These are phyloP conservation scores for Areca catechu DNA, from an alignment of 176 grass and related monocot species.

Conservation along the genomic window DNA sequence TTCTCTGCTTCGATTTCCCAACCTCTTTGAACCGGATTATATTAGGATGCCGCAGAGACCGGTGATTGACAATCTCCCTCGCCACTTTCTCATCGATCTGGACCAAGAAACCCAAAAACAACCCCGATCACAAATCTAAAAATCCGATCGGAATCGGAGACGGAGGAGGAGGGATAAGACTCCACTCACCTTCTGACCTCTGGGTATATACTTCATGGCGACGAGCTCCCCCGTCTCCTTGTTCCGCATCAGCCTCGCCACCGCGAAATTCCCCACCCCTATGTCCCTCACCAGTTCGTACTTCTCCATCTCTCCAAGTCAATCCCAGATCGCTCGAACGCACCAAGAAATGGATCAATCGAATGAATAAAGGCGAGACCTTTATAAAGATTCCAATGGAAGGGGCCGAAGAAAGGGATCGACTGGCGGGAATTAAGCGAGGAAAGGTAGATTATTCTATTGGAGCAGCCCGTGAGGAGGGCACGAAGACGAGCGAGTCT, in stretches of 20 bases:
- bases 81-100: slow-evolving; percentile 79
- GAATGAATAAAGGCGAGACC: not conserved
- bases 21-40: slow-evolving; percentile 83
- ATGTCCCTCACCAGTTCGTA: slow-evolving; percentile 98
- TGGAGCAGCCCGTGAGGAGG: too few relatives aligned
- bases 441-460: too few relatives aligned
- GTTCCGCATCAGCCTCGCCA: slow-evolving; percentile 75
- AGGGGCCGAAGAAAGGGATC: not conserved
- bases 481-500: too few relatives aligned
- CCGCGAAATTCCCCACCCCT: slow-evolving; percentile 78
- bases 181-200: slow-evolving; percentile 43
- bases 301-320: slow-evolving; percentile 58
- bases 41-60: slow-evolving; percentile 63
- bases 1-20: not conserved
- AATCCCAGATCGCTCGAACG: not conserved
- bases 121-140: not conserved
- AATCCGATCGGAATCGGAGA: too few relatives aligned
- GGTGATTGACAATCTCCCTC: slow-evolving; percentile 74
- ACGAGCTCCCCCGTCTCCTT: slow-evolving; percentile 91
- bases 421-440: too few relatives aligned
- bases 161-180: too few relatives aligned
- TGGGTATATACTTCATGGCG: slow-evolving; percentile 89
- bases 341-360: too few relatives aligned
- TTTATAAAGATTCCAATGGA: slow-evolving; percentile 8
- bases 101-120: not conserved